phyloP scores from a whole-genome alignment of 768 basidiomycete genomes.

The Paxillus involutus region DNA sequence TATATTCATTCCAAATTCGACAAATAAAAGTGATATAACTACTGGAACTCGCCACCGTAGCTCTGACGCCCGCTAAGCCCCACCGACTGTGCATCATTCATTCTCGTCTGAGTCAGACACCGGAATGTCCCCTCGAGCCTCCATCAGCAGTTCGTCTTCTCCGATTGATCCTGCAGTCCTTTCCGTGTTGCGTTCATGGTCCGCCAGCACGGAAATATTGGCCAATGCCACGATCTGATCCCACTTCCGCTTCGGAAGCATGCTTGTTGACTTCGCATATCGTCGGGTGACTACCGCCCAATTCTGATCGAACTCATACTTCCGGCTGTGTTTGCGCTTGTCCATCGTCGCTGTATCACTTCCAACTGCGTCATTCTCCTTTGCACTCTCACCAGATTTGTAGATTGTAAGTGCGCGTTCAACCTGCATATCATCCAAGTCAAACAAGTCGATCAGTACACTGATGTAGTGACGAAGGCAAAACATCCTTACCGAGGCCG shows the following conservation, averaged over 20 bases:
- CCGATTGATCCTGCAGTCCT: neutral
- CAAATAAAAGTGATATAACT: no score
- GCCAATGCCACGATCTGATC: neutral
- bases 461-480: neutral
- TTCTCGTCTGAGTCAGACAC: neutral
- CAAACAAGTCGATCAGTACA: neutral
- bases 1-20: no score
- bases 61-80: no score
- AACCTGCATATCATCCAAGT: neutral
- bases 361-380: neutral
- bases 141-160: neutral
- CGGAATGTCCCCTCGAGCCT: neutral
- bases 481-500: neutral
- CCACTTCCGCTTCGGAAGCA: neutral
- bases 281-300: neutral
- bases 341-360: neutral
- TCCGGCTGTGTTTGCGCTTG: neutral
- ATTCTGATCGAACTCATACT: neutral
- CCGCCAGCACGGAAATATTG: neutral
- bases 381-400: neutral
- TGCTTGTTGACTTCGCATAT: neutral
- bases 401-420: conserved; percentile 3
- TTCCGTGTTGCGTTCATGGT: neutral
- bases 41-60: no score
- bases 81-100: no score